Evolutionary conservation across 2,329 filamentous ascomycete species (phyloP), one percentile per base, ranked within the genome.

Genomic region (Venturiaceae sp.): DNA sequence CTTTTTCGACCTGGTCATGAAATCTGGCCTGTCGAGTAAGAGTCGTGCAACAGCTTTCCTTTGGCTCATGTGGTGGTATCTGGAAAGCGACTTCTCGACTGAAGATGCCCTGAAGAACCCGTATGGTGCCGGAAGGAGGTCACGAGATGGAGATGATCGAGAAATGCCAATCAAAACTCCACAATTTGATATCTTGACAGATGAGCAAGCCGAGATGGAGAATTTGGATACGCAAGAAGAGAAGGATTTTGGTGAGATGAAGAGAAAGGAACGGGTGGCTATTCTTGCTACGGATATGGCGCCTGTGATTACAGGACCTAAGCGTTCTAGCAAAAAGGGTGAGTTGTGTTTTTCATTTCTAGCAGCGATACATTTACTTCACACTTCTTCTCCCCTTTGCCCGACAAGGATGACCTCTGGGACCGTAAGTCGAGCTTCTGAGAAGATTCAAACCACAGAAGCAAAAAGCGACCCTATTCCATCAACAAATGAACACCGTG

Each of bases 51-150:
- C 78, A 47, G 92, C 92, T 0, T 99, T 99, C 65, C 75, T 99
- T 21, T 99, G 94, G 94, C 78, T 99, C 62, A 95, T 99, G 85
- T 99, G 94, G 94, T 96, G 94, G 78, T 97, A 99, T 68, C 81
- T 99, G 19, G 94, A 99, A 71, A 96, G 92, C 30, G 90, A 96
- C 69, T 97, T 96, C 65, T 89, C 89, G 0, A 84, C 87, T 65
- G 89, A 96, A 66, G 90, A 89, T 58, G 92, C 90, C 47, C 81
- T 90, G 53, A 86, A 89, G 65, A 99, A 99, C 67, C 94, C 94
- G 0, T 99, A 96, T 66, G 94, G 94, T 0, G 71, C 70, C 11
- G 77, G 77, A n/a, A 69, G 72, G 59, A 67, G 70, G 55, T 71
- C 68, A 1, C 66, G 63, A 8, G 62, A 66, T 19, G 69, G 67